A percentile compares a stretch with the other conserved stretches of the same genome.
phyloP scores from a whole-genome alignment of 768 basidiomycete genomes.

The Scleroderma citrinum region DNA sequence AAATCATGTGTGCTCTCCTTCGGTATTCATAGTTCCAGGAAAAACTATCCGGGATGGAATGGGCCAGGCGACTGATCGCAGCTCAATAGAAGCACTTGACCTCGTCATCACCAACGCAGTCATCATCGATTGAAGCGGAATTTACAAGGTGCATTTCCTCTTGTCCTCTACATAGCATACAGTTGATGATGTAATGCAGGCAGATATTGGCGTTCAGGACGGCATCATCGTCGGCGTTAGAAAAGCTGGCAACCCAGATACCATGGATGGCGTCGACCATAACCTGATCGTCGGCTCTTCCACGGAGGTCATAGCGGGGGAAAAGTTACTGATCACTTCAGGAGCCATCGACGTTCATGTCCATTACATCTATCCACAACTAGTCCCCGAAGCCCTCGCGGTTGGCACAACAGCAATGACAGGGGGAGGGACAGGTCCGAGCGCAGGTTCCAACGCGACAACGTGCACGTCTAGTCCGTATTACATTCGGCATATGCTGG shows the following conservation, averaged over 20 bases:
- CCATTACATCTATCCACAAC: conserved; percentile 94
- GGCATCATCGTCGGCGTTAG: conserved; percentile 84
- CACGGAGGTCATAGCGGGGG: conserved; percentile 95
- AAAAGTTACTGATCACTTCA: conserved; percentile 89
- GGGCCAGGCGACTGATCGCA: conserved; percentile 81
- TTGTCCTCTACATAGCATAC: not conserved
- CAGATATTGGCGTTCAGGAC: conserved; percentile 88
- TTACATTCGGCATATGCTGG: conserved; percentile 87
- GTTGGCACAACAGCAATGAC: conserved; percentile 89
- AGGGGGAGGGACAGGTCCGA: conserved; percentile 94
- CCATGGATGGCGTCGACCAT: conserved; percentile 75
- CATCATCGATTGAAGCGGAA: conserved; percentile 91
- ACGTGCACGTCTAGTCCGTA: conserved; percentile 87
- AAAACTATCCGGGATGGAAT: conserved; percentile 95
- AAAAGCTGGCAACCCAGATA: conserved; percentile 96
- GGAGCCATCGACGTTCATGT: conserved; percentile 90
- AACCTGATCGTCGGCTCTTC: conserved; percentile 79
- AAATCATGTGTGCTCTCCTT: not conserved
- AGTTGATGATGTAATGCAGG: conserved; percentile 41
- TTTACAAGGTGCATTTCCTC: conserved; percentile 66
- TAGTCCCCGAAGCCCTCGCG: conserved; percentile 79
- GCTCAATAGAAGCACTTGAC: conserved; percentile 60
- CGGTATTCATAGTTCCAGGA: conserved; percentile 36
- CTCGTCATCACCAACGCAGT: conserved; percentile 94
- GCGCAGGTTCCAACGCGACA: conserved; percentile 85